Percentiles rank a stretch among this genome's conserved stretches.
Conservation (phyloP, 768 basidiomycete genomes). For the Lentinula sp. region DNA sequence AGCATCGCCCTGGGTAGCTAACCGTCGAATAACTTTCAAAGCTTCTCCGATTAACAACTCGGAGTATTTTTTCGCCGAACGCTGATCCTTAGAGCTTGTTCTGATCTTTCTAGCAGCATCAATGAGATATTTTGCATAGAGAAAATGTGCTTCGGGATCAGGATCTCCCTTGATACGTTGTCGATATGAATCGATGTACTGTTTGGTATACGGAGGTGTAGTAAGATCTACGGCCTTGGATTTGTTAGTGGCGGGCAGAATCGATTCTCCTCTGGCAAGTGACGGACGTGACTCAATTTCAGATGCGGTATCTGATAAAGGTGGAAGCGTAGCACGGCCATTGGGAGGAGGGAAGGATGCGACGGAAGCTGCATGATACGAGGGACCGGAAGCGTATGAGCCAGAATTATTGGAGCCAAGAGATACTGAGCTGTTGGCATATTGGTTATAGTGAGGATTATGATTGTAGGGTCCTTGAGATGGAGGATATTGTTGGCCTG, state of each 20-base stretch:
- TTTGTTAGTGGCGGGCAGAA: slow-evolving; percentile 53
- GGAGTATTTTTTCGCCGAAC: slow-evolving; percentile 84
- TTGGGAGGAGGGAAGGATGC: slow-evolving; percentile 8
- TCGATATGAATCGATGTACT: slow-evolving; percentile 97
- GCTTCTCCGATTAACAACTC: slow-evolving; percentile 84
- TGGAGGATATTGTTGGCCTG: slow-evolving; percentile 10
- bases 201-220: slow-evolving; percentile 86
- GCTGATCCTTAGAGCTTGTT: slow-evolving; percentile 64
- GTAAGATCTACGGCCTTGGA: slow-evolving; percentile 79
- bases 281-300: slow-evolving; percentile 56
- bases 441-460: slow-evolving; percentile 15
- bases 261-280: slow-evolving; percentile 53
- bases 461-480: slow-evolving; percentile 20
- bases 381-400: slow-evolving; percentile 18
- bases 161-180: slow-evolving; percentile 96
- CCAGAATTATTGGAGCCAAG: slow-evolving; percentile 25
- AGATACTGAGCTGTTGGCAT: slow-evolving; percentile 17
- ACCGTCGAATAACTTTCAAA: slow-evolving; percentile 84
- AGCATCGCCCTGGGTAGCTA: slow-evolving; percentile 88
- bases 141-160: slow-evolving; percentile 96
- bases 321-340: slow-evolving; percentile 5
- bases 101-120: slow-evolving; percentile 95
- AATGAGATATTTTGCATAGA: slow-evolving; percentile 98
- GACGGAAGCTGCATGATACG: slow-evolving; percentile 17
- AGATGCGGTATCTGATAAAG: slow-evolving; percentile 21